Percentiles rank a stretch among this genome's conserved stretches.
Conservation (phyloP, 805 yeast genomes). For the Ogataea sp. region DNA sequence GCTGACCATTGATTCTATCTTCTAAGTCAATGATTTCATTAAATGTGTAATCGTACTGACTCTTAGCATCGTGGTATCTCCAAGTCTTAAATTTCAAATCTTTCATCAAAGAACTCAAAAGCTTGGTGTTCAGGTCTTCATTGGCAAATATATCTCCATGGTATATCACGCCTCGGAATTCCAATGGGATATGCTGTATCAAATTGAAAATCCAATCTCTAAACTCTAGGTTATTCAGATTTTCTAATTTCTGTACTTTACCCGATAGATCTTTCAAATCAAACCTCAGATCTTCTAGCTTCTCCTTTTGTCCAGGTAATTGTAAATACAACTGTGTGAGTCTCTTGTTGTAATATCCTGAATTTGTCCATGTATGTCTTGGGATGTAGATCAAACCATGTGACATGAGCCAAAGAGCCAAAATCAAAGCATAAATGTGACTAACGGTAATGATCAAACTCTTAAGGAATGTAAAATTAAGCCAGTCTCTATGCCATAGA, state of each 20-base stretch:
- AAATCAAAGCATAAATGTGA: constrained; percentile 64
- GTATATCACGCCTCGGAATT: constrained; percentile 21
- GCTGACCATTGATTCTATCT: constrained; percentile 43
- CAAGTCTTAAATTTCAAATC: constrained; percentile 44
- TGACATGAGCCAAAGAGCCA: constrained; percentile 80
- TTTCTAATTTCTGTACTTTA: constrained; percentile 44
- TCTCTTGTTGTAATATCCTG: constrained; percentile 20
- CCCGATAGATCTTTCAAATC: constrained; percentile 56
- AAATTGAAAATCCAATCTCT: constrained; percentile 62
- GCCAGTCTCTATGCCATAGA: constrained; percentile 23
- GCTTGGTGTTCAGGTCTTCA: constrained; percentile 30
- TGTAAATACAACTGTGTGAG: constrained; percentile 34
- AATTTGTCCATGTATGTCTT: constrained; percentile 23
- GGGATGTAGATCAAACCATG: constrained; percentile 73
- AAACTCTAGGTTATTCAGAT: constrained; percentile 36
- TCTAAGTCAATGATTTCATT: constrained; percentile 43
- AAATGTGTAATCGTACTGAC: constrained; percentile 48
- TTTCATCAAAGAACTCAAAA: constrained; percentile 43
- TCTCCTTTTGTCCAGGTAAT: constrained; percentile 52
- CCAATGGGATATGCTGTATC: constrained; percentile 34
- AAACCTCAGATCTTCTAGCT: constrained; percentile 53
- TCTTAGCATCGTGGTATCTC: constrained; percentile 43
- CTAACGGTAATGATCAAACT: constrained; percentile 66
- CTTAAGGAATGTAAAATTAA: constrained; percentile 42
- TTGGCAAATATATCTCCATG: constrained; percentile 17